Conservation (phyloP, 148 eudicot genomes). For the Pharnaceum exiguum region DNA sequence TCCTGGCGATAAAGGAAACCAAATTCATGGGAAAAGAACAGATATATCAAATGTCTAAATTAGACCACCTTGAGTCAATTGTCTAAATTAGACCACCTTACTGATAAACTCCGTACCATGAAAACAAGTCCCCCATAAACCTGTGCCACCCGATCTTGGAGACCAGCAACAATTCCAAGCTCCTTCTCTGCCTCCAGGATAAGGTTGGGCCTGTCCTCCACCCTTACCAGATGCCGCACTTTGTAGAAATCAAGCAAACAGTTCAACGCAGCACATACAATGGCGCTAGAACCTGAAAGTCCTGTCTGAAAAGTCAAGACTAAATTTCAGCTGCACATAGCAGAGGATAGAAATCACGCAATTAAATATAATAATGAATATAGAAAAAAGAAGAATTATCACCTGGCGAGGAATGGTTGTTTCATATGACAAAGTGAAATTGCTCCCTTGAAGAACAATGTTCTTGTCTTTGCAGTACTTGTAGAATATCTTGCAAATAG, state of each 20-base stretch:
- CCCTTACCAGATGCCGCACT: conserved; percentile 67
- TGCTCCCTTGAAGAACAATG: conserved; percentile 53
- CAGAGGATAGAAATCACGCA: neutral
- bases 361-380: neutral
- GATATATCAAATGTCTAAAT: neutral
- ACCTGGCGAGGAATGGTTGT: conserved; percentile 99
- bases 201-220: conserved; percentile 78
- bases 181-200: conserved; percentile 87
- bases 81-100: neutral
- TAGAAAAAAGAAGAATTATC: neutral
- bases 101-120: conserved; percentile 51
- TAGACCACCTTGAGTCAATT: neutral
- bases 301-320: conserved; percentile 59
- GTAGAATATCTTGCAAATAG: conserved; percentile 72
- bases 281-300: conserved; percentile 94
- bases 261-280: conserved; percentile 92
- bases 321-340: conserved; percentile 5
- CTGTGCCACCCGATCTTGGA: conserved; percentile 91
- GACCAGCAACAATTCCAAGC: conserved; percentile 97
- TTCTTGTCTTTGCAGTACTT: conserved; percentile 62
- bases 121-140: conserved; percentile 93
- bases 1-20: conserved; percentile 42
- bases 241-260: conserved; percentile 90
- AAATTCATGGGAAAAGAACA: neutral
- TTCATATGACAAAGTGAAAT: conserved; percentile 80